Evolutionary conservation across 768 basidiomycete species (phyloP), one percentile per base, ranked within the genome.

Genomic region (Boletus eberwhitei): DNA sequence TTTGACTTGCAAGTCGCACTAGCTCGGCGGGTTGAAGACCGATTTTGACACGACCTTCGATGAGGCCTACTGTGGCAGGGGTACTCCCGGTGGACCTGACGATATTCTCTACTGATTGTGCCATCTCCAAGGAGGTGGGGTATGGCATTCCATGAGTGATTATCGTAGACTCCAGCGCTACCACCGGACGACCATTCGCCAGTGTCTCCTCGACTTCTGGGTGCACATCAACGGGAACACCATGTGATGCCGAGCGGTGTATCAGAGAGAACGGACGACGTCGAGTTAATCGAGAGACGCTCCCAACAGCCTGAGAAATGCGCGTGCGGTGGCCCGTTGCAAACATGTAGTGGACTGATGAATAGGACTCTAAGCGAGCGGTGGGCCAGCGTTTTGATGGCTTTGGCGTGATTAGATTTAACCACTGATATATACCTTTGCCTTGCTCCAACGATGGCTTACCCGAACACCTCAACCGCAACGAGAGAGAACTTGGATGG

Each of bases 101-200:
- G 46, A 88, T 86, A 8, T 64, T 67, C 69, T 93, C 92, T 19
- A 96, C 77, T 7, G 85, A 84, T 32, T 74, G 73, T 0, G 92
- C 86, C 22, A 88, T 85, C 26, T 85, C 76, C 7, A 87, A 68
- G 64, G 93, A 95, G 36, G 78, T 77, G 0, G 93, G 93, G 59
- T 84, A 84, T 0, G 93, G 91, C 74, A 96, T 84, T 19, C 93
- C 96, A 76, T 98, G 93, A 2, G 94, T 94, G 55, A 97, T 85
- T 50, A 98, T 82, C 1, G 96, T 87, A 2, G 89, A 91, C 69
- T 98, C 96, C 12, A 98, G 82, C 13, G 95, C 94, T 12, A 98
- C 93, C 42, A 98, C 77, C 19, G 93, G 85, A 57, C 74, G 75
- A 11, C 77, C 74, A 39, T 77, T 73, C 5, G 78, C 75, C 21